Evolutionary conservation across 208 protist species (phyloP).

Genomic region (Leptomonas pyrrhocoris): DNA sequence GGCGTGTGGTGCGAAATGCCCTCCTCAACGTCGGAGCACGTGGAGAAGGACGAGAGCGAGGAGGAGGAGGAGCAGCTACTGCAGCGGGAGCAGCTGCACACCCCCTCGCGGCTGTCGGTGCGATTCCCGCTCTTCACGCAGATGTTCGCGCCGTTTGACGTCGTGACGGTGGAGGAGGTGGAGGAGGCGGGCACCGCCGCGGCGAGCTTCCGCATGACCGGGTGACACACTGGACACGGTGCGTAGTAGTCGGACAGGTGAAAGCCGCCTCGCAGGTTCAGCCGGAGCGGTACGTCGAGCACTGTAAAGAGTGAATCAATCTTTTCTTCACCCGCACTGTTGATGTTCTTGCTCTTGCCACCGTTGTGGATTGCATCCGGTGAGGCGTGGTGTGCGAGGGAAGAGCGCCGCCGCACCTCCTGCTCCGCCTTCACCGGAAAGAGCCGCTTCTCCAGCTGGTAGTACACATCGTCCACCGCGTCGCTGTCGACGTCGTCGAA

Average conservation of each 20-base stretch:
- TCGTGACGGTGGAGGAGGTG: neutral
- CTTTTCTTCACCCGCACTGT: neutral
- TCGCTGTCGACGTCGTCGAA: constrained; percentile 51
- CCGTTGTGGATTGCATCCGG: neutral
- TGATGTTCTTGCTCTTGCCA: neutral
- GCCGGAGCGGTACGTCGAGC: constrained; percentile 21
- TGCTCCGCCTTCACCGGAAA: constrained; percentile 16
- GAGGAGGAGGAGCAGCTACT: neutral
- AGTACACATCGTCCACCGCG: constrained; percentile 35
- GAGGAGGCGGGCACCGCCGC: neutral
- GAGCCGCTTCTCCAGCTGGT: constrained; percentile 33
- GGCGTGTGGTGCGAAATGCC: neutral
- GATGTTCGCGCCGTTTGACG: neutral
- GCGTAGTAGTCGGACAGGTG: constrained; percentile 40
- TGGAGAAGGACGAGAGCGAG: neutral
- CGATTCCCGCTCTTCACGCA: neutral
- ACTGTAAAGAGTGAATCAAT: constrained; percentile 27
- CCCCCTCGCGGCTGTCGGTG: neutral
- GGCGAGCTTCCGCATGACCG: constrained; percentile 20
- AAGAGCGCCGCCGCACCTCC: constrained; percentile 1
- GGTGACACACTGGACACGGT: constrained; percentile 35
- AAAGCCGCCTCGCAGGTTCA: constrained; percentile 32
- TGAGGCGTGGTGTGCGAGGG: neutral
- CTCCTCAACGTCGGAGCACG: neutral
- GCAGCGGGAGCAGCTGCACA: constrained; percentile 12